Evolutionary conservation across 2,329 filamentous ascomycete species (phyloP).

Genomic region (Orbilia ellipsospora): DNA sequence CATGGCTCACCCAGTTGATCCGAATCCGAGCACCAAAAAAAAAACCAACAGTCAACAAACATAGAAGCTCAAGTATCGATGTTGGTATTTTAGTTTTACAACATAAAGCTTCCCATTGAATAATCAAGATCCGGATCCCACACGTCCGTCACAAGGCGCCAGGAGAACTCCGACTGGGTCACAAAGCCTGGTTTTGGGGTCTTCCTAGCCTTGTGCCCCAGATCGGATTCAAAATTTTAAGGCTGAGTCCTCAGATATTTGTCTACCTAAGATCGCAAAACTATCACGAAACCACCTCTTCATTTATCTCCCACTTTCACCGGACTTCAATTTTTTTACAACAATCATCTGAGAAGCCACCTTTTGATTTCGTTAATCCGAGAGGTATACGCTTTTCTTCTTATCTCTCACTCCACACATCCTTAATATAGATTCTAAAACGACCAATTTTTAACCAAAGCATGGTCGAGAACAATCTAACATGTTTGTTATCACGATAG

Average conservation of each 20-base stretch:
- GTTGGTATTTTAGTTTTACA: too few relatives aligned
- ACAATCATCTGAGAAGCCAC: too few relatives aligned
- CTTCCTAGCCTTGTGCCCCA: constrained; percentile 18
- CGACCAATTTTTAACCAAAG: too few relatives aligned
- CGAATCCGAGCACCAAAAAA: too few relatives aligned
- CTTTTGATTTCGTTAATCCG: too few relatives aligned
- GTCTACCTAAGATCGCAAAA: constrained; percentile 16
- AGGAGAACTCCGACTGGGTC: background rate
- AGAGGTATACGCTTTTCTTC: background rate
- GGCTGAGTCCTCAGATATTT: constrained; percentile 2
- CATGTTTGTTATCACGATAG: constrained; percentile 32
- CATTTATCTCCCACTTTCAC: too few relatives aligned
- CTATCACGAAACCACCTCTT: too few relatives aligned
- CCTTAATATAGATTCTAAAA: too few relatives aligned
- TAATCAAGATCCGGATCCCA: background rate
- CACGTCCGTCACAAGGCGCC: background rate
- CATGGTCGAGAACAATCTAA: constrained; percentile 4
- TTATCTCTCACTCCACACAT: too few relatives aligned
- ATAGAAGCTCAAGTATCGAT: background rate
- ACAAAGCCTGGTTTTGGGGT: constrained; percentile 11
- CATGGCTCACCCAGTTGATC: background rate
- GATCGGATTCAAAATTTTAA: constrained; percentile 18
- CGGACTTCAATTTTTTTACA: too few relatives aligned
- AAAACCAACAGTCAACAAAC: constrained; percentile 5
- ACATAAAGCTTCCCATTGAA: too few relatives aligned